Conservation (phyloP, 768 basidiomycete genomes). For the Tricholoma sp. region DNA sequence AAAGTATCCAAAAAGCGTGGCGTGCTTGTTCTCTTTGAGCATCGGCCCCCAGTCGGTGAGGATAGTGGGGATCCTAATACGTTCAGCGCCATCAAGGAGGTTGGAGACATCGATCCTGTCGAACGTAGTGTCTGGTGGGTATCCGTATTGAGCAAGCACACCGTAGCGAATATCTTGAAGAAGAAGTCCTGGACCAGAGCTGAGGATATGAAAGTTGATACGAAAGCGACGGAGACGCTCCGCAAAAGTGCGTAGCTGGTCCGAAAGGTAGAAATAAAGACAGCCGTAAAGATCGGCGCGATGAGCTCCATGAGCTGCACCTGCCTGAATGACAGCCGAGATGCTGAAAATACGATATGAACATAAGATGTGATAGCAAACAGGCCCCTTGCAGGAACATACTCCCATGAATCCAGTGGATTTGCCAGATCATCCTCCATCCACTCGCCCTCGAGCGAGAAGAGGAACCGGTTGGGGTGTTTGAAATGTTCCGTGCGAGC, state of each 20-base stretch:
- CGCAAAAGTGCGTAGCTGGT: slow-evolving; percentile 30
- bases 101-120: neutral
- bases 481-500: slow-evolving; percentile 36
- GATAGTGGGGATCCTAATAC: neutral
- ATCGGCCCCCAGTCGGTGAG: neutral
- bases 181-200: slow-evolving; percentile 23
- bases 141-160: neutral
- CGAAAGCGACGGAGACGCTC: slow-evolving; percentile 22
- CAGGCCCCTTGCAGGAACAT: slow-evolving; percentile 5
- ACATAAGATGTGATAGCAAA: neutral
- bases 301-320: slow-evolving; percentile 26
- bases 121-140: neutral
- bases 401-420: slow-evolving; percentile 35
- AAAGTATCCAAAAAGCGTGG: neutral
- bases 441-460: slow-evolving; percentile 29
- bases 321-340: slow-evolving; percentile 5
- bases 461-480: slow-evolving; percentile 35
- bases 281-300: slow-evolving; percentile 38
- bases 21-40: neutral
- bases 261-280: slow-evolving; percentile 35
- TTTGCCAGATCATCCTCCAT: slow-evolving; percentile 27
- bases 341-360: neutral
- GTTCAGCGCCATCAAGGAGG: neutral
- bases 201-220: slow-evolving; percentile 26
- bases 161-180: slow-evolving; percentile 14